These are phyloP conservation scores for Solanum okadae DNA, from an alignment of 257 asterid genomes.

Conservation along the genomic window DNA sequence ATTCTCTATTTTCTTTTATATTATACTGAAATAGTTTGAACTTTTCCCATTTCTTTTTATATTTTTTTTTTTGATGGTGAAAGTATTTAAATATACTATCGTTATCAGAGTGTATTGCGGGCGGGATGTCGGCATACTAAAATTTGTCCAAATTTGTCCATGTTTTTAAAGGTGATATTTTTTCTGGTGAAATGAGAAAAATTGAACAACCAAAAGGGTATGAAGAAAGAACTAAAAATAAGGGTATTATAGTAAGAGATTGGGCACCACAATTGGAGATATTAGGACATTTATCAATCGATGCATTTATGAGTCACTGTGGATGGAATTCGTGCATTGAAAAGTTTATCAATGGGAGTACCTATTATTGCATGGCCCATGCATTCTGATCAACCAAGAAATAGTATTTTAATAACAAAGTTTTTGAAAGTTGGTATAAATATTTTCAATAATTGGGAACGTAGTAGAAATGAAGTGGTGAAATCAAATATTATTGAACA, in stretches of 20 bases:
- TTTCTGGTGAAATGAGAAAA: not conserved
- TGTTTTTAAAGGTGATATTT: conserved; percentile 10
- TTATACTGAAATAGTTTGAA: too few species aligned
- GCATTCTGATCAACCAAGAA: conserved; percentile 64
- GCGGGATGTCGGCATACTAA: too few species aligned
- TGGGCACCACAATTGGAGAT: conserved; percentile 65
- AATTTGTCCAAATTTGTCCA: too few species aligned
- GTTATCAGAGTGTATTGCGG: too few species aligned
- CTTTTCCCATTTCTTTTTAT: too few species aligned
- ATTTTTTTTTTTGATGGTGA: too few species aligned
- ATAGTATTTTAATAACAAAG: conserved; percentile 23
- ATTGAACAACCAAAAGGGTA: conserved; percentile 20
- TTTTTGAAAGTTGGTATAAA: conserved; percentile 26
- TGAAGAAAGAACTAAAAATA: conserved; percentile 27
- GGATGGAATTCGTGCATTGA: conserved; percentile 65
- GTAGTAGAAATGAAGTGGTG: conserved; percentile 16
- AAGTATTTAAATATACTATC: too few species aligned
- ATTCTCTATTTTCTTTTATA: too few species aligned
- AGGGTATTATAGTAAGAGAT: conserved; percentile 36
- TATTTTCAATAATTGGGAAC: conserved; percentile 27
- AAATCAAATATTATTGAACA: conserved; percentile 8
- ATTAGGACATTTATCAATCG: conserved; percentile 25
- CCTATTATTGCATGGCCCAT: conserved; percentile 66
- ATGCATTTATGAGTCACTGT: conserved; percentile 54
- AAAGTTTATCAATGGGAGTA: conserved; percentile 51